A percentile compares a stretch with the other conserved stretches of the same genome.
These are phyloP conservation scores for Aureobasidium sp. DNA, from an alignment of 2,329 filamentous ascomycete species.

Conservation along the genomic window DNA sequence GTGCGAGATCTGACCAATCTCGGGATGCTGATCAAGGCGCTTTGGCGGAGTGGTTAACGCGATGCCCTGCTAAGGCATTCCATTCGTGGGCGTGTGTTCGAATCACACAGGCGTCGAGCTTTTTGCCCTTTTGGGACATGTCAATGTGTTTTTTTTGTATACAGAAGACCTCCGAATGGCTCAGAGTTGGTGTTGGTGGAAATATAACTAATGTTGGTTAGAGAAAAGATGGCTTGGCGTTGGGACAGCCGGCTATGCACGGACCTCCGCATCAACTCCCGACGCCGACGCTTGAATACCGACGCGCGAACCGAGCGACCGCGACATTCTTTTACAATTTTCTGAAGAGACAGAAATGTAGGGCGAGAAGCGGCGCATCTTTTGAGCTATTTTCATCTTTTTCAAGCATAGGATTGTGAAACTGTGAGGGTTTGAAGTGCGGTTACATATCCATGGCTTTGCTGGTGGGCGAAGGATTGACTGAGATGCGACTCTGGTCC, in stretches of 20 bases:
- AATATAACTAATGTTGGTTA: no score
- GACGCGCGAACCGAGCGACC: no score
- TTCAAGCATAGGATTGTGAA: neutral
- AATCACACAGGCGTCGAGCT: constrained; percentile 33
- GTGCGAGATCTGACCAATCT: neutral
- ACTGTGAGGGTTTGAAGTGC: neutral
- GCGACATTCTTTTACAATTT: neutral
- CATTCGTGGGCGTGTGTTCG: constrained; percentile 39
- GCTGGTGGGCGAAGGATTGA: no score
- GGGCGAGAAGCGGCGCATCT: neutral
- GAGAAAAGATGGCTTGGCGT: no score
- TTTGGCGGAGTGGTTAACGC: constrained; percentile 18
- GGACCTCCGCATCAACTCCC: no score
- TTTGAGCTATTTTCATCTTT: neutral
- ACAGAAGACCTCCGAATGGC: no score
- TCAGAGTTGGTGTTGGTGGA: no score
- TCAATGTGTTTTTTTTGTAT: no score
- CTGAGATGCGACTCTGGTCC: no score
- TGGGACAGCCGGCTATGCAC: no score
- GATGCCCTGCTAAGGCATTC: constrained; percentile 26
- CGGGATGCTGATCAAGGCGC: neutral
- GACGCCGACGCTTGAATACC: no score
- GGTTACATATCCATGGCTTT: neutral
- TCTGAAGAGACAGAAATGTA: neutral
- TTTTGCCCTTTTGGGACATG: neutral